Conservation (phyloP, 371 early-diverging fungal species). For the Mucor racemosus region DNA sequence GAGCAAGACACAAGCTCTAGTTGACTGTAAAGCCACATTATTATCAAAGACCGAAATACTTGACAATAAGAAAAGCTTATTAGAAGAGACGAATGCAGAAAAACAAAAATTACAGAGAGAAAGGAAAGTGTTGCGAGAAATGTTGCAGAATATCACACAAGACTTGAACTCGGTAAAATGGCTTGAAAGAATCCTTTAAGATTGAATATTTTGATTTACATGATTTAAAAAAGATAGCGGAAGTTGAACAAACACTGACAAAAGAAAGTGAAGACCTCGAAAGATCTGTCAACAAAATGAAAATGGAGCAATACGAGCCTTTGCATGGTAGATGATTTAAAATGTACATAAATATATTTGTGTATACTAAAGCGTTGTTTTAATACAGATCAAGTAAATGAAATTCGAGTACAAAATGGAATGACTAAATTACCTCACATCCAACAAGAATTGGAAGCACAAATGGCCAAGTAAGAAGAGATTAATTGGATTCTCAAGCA, state of each 20-base stretch:
- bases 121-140: slow-evolving; percentile 39
- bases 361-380: not conserved
- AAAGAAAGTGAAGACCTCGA: slow-evolving; percentile 46
- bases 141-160: slow-evolving; percentile 49
- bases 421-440: slow-evolving; percentile 46
- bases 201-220: not conserved
- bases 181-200: not conserved
- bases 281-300: slow-evolving; percentile 27
- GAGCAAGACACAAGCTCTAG: slow-evolving; percentile 36
- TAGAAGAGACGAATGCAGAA: slow-evolving; percentile 46
- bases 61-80: slow-evolving; percentile 38
- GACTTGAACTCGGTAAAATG: slow-evolving; percentile 45
- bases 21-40: slow-evolving; percentile 45
- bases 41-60: slow-evolving; percentile 41
- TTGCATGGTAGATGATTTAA: slow-evolving; percentile 49
- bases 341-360: not conserved
- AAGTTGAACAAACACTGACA: slow-evolving; percentile 36
- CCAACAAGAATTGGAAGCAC: slow-evolving; percentile 51
- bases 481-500: not conserved
- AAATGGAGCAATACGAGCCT: slow-evolving; percentile 47
- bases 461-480: slow-evolving; percentile 42
- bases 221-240: slow-evolving; percentile 22
- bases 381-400: slow-evolving; percentile 46
- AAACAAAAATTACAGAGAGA: slow-evolving; percentile 46
- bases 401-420: slow-evolving; percentile 36